These are phyloP conservation scores for Pelagophyceae sp. DNA, from an alignment of 352 stramenopile genomes.

Conservation along the genomic window DNA sequence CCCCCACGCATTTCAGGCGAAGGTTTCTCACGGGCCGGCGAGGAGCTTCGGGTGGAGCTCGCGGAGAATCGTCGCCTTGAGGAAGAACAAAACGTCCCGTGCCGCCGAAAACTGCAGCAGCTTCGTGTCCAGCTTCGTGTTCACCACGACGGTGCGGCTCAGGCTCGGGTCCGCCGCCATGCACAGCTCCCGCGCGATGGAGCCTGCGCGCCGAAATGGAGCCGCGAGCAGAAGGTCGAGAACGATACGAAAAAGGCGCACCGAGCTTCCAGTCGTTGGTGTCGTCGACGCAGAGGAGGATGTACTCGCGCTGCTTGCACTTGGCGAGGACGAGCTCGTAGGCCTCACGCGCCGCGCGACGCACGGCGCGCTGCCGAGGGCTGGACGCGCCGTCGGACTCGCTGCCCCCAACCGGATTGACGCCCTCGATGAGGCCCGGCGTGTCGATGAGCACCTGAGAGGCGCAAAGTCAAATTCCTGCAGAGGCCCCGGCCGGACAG, in stretches of 20 bases:
- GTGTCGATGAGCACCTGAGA: slow-evolving; percentile 73
- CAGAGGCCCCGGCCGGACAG: no score
- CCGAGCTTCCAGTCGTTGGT: slow-evolving; percentile 69
- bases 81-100: slow-evolving; percentile 4
- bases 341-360: slow-evolving; percentile 37
- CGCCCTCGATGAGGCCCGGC: slow-evolving; percentile 53
- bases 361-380: neutral
- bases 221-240: slow-evolving; percentile 9
- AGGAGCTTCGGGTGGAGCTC: slow-evolving; percentile 12
- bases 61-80: neutral
- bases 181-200: slow-evolving; percentile 33
- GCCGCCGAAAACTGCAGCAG: slow-evolving; percentile 30
- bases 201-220: neutral
- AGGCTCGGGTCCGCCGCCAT: slow-evolving; percentile 57
- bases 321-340: slow-evolving; percentile 61
- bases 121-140: slow-evolving; percentile 70
- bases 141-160: slow-evolving; percentile 62
- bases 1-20: no score
- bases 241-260: no score
- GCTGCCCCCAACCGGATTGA: slow-evolving; percentile 22
- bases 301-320: slow-evolving; percentile 61
- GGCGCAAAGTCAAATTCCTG: no score
- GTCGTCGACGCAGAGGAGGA: slow-evolving; percentile 70
- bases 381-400: slow-evolving; percentile 26
- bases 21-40: slow-evolving; percentile 24